Base-by-base conservation (phyloP, 768 basidiomycete genomes). In the Podaxis carcinomalis region DNA sequence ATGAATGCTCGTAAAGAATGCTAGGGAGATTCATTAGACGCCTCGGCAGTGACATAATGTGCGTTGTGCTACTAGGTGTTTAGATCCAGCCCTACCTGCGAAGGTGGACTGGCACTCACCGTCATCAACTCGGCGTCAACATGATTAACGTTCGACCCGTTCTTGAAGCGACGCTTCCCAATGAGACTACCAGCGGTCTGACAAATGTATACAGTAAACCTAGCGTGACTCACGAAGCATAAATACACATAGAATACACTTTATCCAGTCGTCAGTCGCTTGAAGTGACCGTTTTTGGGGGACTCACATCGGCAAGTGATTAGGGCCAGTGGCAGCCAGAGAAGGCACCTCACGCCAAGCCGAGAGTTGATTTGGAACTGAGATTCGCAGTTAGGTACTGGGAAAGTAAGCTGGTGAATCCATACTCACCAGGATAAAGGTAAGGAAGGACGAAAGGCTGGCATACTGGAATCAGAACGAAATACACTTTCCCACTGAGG, bases 221-320 rank as follows among this genome's bases (percentile, higher is more conserved):
- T 11, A 9, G 13, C 13, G 52, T 10, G 21, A 27, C 55, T 44
- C 42, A 56, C 55, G 39, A 44, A 16, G 55, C 55, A 56, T 44
- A 56, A 27, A 56, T 23, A 7, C 55, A 56, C 40, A 56, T 56
- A 14, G 55, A 56, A 28, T 56, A 56, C 25, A 44, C 55, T 56
- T n/a, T 2, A 7, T n/a, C 11, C 28, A n/a, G 14, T 51, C 19
- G 23, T 49, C 47, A 52, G 23, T 28, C 16, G 2, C 7, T 36
- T 13, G 0, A 27, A 7, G 0, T 13, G 14, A 13, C 16, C 32
- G 9, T 16, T 25, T 25, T 16, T 47, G 4, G 11, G 25, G n/a
- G 10, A 19, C 63, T 61, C 27, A 64, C 63, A 36, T 49, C 55
- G 36, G 21, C 59, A 56, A n/a, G 50, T 56, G 13, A 64, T 42